Evolutionary conservation across 2,329 filamentous ascomycete genomes (phyloP).

Genomic region (Metarhizium sp.): DNA sequence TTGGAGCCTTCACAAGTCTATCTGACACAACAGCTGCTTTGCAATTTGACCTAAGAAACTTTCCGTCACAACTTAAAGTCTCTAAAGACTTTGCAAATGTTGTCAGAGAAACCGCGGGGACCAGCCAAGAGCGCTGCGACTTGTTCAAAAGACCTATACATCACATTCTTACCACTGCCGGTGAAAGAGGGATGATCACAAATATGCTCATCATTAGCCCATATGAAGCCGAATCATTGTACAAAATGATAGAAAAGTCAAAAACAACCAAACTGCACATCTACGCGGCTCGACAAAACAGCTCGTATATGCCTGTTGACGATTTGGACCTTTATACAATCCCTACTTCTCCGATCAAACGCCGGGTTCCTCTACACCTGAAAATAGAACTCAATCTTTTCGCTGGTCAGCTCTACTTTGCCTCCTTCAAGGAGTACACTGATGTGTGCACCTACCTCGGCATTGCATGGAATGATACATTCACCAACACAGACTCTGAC

Average conservation of each 20-base stretch:
- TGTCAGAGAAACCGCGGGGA: neutral
- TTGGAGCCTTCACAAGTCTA: slow-evolving; percentile 7
- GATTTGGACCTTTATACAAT: neutral
- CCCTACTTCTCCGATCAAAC: neutral
- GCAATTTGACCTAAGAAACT: slow-evolving; percentile 6
- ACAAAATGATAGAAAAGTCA: slow-evolving; percentile 26
- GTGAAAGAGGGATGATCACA: neutral
- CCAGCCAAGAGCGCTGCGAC: slow-evolving; percentile 5
- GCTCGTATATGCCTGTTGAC: slow-evolving; percentile 1
- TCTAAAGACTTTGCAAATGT: slow-evolving; percentile 7
- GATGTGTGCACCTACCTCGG: slow-evolving; percentile 42
- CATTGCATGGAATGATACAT: slow-evolving; percentile 22
- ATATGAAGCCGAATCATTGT: slow-evolving; percentile 44
- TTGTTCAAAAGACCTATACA: slow-evolving; percentile 14
- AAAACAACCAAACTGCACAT: slow-evolving; percentile 34
- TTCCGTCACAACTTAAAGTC: slow-evolving; percentile 5
- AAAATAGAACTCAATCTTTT: slow-evolving; percentile 52
- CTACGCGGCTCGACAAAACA: slow-evolving; percentile 29
- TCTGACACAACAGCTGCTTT: slow-evolving; percentile 10
- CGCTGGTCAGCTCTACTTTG: slow-evolving; percentile 57
- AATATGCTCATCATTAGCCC: slow-evolving; percentile 8
- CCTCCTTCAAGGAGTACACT: slow-evolving; percentile 42
- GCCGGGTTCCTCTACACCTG: slow-evolving; percentile 13
- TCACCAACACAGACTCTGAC: slow-evolving; percentile 15
- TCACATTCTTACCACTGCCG: slow-evolving; percentile 12